Percentiles rank a stretch among this genome's conserved stretches.
These are phyloP conservation scores for Trichoderma asperellum DNA, from an alignment of 2,329 filamentous ascomycete species.

Conservation along the genomic window DNA sequence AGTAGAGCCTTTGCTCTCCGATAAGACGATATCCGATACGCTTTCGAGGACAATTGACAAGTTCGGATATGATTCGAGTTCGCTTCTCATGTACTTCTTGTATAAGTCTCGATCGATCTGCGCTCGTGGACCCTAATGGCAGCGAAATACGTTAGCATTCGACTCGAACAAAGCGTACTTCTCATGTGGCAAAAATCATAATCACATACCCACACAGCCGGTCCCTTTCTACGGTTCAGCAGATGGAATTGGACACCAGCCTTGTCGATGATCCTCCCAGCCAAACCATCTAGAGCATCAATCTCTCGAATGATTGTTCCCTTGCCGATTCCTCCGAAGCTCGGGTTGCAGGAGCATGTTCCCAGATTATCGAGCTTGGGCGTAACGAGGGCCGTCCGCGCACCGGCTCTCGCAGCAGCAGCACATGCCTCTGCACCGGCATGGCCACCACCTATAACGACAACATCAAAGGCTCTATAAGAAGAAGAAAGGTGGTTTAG, in stretches of 20 bases:
- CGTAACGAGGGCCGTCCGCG: constrained; percentile 86
- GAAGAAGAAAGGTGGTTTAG: background rate
- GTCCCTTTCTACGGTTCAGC: constrained; percentile 86
- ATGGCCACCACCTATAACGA: constrained; percentile 95
- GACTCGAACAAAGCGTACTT: background rate
- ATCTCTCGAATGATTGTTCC: constrained; percentile 95
- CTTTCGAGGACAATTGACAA: constrained; percentile 82
- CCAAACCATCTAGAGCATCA: constrained; percentile 89
- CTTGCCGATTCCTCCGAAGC: constrained; percentile 97
- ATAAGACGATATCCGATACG: constrained; percentile 83
- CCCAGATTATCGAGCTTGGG: constrained; percentile 87
- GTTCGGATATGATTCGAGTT: constrained; percentile 77
- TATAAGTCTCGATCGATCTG: constrained; percentile 94
- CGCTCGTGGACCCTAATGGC: constrained; percentile 73
- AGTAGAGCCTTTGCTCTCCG: constrained; percentile 50
- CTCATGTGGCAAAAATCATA: too few relatives aligned
- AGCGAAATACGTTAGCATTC: constrained; percentile 5
- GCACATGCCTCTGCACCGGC: constrained; percentile 93
- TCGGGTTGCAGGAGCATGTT: constrained; percentile 95
- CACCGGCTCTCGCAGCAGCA: constrained; percentile 85
- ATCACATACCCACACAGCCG: constrained; percentile 77
- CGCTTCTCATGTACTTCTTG: constrained; percentile 86
- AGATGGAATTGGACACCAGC: constrained; percentile 93
- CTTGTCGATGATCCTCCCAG: constrained; percentile 87
- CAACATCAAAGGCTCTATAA: constrained; percentile 77